Conservation (phyloP, 2,329 filamentous ascomycete species). For the Aspergillus uvarum region DNA sequence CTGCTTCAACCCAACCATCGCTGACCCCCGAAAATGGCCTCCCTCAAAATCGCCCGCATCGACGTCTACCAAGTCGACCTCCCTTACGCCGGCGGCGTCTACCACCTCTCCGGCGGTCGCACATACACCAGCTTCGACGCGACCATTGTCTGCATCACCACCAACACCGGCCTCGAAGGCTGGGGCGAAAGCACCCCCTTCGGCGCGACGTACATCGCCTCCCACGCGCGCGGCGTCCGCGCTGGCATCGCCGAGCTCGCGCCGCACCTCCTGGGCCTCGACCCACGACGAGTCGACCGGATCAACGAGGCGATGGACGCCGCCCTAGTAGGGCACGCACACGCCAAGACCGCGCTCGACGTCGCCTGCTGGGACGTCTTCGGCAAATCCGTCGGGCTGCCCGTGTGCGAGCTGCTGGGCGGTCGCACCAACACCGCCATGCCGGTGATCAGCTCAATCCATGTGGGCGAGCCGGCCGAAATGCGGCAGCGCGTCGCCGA, state of each 20-base stretch:
- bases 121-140: slow-evolving; percentile 24
- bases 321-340: slow-evolving; percentile 22
- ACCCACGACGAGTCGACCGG: slow-evolving; percentile 27
- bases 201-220: slow-evolving; percentile 20
- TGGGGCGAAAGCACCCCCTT: slow-evolving; percentile 31
- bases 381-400: slow-evolving; percentile 25
- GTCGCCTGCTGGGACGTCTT: slow-evolving; percentile 29
- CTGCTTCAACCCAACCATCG: too few species aligned
- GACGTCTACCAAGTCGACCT: slow-evolving; percentile 26
- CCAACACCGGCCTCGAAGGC: slow-evolving; percentile 23
- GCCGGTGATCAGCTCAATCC: slow-evolving; percentile 18
- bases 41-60: slow-evolving; percentile 10
- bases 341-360: slow-evolving; percentile 24
- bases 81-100: slow-evolving; percentile 23
- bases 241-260: slow-evolving; percentile 28
- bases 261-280: slow-evolving; percentile 24
- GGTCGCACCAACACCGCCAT: slow-evolving; percentile 18
- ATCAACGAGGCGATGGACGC: slow-evolving; percentile 31
- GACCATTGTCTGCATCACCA: slow-evolving; percentile 28
- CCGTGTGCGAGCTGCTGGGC: slow-evolving; percentile 26
- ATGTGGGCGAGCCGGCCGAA: too few species aligned
- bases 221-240: slow-evolving; percentile 23
- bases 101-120: slow-evolving; percentile 18
- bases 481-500: too few species aligned
- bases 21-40: background rate